These are phyloP conservation scores for Meira nashicola DNA, from an alignment of 1,284 basidiomycete genomes.

Conservation along the genomic window DNA sequence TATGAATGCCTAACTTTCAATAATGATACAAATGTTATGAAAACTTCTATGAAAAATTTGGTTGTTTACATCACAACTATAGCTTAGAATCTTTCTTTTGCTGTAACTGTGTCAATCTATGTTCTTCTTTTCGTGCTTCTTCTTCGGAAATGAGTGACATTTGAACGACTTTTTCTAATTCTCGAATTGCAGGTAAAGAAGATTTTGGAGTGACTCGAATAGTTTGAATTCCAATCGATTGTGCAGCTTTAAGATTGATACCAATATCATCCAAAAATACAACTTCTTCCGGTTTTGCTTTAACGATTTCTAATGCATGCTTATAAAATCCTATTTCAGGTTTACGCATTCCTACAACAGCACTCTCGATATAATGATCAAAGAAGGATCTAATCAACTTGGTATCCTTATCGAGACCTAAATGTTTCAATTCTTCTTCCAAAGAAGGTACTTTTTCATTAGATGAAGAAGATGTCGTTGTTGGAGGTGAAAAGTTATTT, in stretches of 20 bases:
- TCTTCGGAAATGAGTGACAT: slow-evolving; percentile 3
- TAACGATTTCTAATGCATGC: slow-evolving; percentile 45
- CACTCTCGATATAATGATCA: slow-evolving; percentile 52
- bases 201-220: slow-evolving; percentile 40
- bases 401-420: slow-evolving; percentile 28
- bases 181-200: slow-evolving; percentile 7
- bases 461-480: slow-evolving; percentile 17
- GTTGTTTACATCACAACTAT: no score
- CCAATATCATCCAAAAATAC: slow-evolving; percentile 55
- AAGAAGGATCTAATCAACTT: slow-evolving; percentile 41
- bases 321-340: slow-evolving; percentile 52
- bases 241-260: slow-evolving; percentile 50
- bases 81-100: no score
- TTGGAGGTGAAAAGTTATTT: slow-evolving; percentile 51
- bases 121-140: not conserved
- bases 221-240: slow-evolving; percentile 50
- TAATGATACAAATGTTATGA: no score
- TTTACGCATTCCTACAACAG: slow-evolving; percentile 52
- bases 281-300: slow-evolving; percentile 40
- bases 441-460: slow-evolving; percentile 21
- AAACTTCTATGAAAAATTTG: no score
- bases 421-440: slow-evolving; percentile 37
- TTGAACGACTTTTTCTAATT: slow-evolving; percentile 3
- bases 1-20: no score
- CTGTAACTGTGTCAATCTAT: not conserved